Conservation (phyloP, 352 stramenopile genomes). For the Globisporangium recalcitrans region DNA sequence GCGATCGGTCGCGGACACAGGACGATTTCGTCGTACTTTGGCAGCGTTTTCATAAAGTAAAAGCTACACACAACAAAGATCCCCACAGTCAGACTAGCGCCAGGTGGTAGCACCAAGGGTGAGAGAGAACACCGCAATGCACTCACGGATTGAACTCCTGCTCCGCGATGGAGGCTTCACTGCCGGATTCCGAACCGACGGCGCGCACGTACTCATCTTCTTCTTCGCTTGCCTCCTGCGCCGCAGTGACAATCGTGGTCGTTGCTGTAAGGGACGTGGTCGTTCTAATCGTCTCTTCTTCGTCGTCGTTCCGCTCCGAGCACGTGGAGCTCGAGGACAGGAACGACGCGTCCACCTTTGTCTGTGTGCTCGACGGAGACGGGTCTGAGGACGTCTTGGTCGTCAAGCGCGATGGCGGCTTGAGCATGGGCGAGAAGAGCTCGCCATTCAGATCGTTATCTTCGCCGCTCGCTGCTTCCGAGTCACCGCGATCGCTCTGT, state of each 20-base stretch:
- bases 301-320: conserved; percentile 25
- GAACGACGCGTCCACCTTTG: conserved; percentile 31
- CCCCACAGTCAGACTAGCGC: not conserved
- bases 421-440: conserved; percentile 75
- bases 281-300: conserved; percentile 16
- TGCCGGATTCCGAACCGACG: conserved; percentile 21
- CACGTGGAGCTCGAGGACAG: conserved; percentile 15
- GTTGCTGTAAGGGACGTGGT: conserved; percentile 10
- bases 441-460: conserved; percentile 34
- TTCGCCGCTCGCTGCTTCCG: conserved; percentile 12
- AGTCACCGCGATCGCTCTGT: conserved; percentile 6
- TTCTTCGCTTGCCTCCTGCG: conserved; percentile 30
- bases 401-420: conserved; percentile 28
- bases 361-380: conserved; percentile 27
- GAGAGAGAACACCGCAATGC: not conserved
- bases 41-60: conserved; percentile 84
- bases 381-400: conserved; percentile 31
- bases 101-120: not conserved
- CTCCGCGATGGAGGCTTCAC: conserved; percentile 28
- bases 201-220: conserved; percentile 13
- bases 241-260: conserved; percentile 5
- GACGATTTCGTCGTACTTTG: conserved; percentile 73
- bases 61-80: conserved; percentile 36
- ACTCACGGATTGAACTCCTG: conserved; percentile 81
- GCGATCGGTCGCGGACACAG: conserved; percentile 41